Evolutionary conservation across 345 rosid species (phyloP).

Genomic region (Erucastrum elatum): DNA sequence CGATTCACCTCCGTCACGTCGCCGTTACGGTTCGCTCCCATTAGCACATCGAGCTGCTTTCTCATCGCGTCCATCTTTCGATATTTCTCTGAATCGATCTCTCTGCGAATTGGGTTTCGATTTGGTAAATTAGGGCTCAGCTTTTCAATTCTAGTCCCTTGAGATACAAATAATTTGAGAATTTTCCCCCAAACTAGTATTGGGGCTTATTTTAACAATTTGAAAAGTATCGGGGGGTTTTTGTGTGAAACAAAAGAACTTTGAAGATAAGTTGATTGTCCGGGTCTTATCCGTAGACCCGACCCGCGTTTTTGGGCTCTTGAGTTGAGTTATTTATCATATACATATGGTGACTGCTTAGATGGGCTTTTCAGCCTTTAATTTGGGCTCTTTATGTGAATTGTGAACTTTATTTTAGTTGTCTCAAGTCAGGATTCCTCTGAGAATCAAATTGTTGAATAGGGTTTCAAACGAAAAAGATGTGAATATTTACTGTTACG

Average conservation of each 20-base stretch:
- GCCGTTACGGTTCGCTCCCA: constrained; percentile 99
- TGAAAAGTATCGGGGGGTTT: background rate
- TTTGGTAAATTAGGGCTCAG: constrained; percentile 29
- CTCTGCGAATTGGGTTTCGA: constrained; percentile 4
- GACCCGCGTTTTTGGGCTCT: background rate
- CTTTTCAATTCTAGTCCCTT: constrained; percentile 4
- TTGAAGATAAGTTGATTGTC: background rate
- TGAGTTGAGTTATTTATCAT: background rate
- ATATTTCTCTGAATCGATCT: constrained; percentile 8
- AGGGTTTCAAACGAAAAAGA: no score
- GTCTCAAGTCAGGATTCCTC: background rate
- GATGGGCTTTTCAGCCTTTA: background rate
- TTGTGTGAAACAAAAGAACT: background rate
- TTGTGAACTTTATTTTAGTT: background rate
- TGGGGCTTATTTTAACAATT: background rate
- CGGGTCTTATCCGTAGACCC: background rate
- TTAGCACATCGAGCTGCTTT: constrained; percentile 97
- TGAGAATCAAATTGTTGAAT: background rate
- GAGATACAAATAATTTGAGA: background rate
- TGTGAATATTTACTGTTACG: no score
- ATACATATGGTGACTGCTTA: background rate
- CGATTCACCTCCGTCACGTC: constrained; percentile 97
- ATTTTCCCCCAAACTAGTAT: background rate
- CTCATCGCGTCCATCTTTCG: constrained; percentile 88
- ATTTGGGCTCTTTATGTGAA: background rate